These are phyloP conservation scores for Populus simonii DNA, from an alignment of 345 rosid species.

Conservation along the genomic window DNA sequence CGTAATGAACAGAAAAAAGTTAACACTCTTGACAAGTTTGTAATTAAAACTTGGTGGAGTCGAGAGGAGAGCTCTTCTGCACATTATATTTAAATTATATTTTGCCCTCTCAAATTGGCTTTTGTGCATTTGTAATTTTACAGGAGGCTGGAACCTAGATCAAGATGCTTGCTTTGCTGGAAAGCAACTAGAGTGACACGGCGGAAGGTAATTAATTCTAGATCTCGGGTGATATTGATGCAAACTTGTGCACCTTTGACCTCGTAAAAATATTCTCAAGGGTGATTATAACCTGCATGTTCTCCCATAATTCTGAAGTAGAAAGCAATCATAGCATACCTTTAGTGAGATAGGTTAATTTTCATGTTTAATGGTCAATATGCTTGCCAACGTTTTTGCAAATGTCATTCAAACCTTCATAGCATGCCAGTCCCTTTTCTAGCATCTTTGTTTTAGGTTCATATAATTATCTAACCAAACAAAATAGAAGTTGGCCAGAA, in stretches of 20 bases:
- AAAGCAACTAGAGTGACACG: slow-evolving; percentile 60
- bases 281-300: neutral
- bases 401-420: neutral
- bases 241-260: neutral
- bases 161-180: slow-evolving; percentile 92
- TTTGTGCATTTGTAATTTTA: slow-evolving; percentile 14
- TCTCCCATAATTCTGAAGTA: neutral
- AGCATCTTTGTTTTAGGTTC: neutral
- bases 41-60: neutral
- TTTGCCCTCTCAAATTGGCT: neutral
- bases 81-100: neutral
- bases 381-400: neutral
- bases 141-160: slow-evolving; percentile 90
- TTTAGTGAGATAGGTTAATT: neutral
- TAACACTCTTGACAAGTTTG: neutral
- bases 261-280: neutral
- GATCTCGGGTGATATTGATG: neutral
- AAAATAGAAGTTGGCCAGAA: neutral
- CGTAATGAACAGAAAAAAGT: neutral
- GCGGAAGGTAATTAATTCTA: slow-evolving; percentile 55
- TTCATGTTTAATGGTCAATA: neutral
- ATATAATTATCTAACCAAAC: neutral
- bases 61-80: neutral
- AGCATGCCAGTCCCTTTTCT: neutral
- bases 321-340: neutral